These are phyloP conservation scores for Mycena vulgaris DNA, from an alignment of 768 basidiomycete genomes.

Conservation along the genomic window DNA sequence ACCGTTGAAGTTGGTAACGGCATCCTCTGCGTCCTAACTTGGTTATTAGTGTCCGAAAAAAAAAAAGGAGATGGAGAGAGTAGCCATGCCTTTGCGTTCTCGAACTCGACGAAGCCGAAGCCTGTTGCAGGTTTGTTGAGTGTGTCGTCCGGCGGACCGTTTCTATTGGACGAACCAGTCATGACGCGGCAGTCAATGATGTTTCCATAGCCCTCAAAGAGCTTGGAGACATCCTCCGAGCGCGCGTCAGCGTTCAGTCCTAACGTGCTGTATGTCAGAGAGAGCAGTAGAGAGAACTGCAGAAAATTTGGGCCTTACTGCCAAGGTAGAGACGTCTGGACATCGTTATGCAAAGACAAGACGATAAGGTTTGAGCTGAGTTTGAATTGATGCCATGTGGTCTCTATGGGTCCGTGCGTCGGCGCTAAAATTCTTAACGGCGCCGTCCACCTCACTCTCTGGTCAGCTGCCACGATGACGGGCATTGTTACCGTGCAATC, in stretches of 20 bases:
- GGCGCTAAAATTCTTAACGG: neutral
- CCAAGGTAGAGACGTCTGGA: conserved; percentile 90
- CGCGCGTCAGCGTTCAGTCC: conserved; percentile 89
- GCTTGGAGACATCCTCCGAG: conserved; percentile 86
- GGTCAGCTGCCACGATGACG: no score
- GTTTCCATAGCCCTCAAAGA: conserved; percentile 92
- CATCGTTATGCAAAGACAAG: conserved; percentile 69
- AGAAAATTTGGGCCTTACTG: conserved; percentile 62
- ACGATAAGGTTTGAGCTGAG: conserved; percentile 51
- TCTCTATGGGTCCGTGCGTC: conserved; percentile 41
- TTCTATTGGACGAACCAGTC: conserved; percentile 75
- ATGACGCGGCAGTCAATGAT: conserved; percentile 95
- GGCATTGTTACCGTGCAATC: neutral
- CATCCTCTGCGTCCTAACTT: conserved; percentile 93
- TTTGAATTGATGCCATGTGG: conserved; percentile 55
- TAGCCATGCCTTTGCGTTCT: conserved; percentile 76
- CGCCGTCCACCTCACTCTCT: no score
- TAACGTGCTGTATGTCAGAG: conserved; percentile 45
- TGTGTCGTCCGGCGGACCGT: conserved; percentile 32
- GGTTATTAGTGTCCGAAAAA: conserved; percentile 25
- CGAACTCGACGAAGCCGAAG: conserved; percentile 98
- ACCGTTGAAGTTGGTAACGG: conserved; percentile 88
- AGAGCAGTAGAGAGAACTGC: conserved; percentile 14
- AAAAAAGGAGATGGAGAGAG: neutral
- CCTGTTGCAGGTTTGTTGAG: conserved; percentile 62